phyloP scores from a whole-genome alignment of 139 green algal genomes.

The Auxenochlorella pyrenoidosa region DNA sequence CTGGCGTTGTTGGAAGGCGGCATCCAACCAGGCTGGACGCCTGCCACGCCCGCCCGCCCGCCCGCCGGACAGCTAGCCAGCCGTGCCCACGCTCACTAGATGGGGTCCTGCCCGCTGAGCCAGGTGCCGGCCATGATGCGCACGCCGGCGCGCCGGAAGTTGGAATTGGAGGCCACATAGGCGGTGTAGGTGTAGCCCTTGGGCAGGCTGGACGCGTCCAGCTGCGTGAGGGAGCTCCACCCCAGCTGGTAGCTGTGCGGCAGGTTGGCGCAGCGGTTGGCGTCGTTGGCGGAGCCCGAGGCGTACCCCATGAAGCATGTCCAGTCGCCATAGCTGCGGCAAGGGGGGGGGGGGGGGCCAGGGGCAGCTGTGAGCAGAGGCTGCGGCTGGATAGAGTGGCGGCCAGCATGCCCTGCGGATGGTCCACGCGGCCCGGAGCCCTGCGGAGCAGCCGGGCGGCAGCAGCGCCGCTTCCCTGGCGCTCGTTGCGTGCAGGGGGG shows the following conservation, averaged over 20 bases:
- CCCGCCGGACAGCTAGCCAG: no score
- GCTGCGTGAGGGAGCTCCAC: background rate
- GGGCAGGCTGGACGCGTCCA: background rate
- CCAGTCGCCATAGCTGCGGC: background rate
- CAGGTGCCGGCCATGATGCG: slow-evolving; percentile 10
- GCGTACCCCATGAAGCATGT: background rate
- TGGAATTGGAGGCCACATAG: background rate
- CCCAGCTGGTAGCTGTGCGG: background rate
- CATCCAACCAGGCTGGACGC: background rate
- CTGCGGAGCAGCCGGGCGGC: no score
- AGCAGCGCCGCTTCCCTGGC: no score
- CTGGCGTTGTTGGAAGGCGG: no score
- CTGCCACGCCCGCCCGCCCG: no score
- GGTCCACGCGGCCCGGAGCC: no score
- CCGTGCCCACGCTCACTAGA: background rate
- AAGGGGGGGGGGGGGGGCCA: background rate
- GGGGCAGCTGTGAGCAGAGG: background rate
- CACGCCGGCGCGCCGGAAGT: background rate
- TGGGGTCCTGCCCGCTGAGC: background rate
- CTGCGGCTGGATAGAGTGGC: background rate
- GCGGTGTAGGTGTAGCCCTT: background rate
- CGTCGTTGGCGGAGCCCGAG: background rate
- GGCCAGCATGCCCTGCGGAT: no score
- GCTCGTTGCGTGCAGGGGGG: no score
- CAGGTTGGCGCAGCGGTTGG: slow-evolving; percentile 6